These are phyloP conservation scores for Sporothrix sp. DNA, from an alignment of 2,329 filamentous ascomycete species.

Conservation along the genomic window DNA sequence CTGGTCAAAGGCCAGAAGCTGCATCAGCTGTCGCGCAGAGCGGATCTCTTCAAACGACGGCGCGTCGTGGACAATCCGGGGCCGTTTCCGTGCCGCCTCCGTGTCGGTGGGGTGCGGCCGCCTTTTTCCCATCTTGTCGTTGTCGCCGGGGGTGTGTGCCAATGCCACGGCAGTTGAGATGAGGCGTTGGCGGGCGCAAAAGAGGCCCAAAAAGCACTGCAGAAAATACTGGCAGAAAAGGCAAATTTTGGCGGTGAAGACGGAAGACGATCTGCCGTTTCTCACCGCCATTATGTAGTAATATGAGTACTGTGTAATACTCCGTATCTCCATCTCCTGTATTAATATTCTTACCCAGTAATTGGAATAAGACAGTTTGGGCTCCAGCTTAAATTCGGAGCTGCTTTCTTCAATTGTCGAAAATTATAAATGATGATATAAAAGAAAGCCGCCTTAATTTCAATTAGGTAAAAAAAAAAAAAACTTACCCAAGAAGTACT, in stretches of 20 bases:
- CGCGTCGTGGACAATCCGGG: constrained; percentile 46
- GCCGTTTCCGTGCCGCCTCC: constrained; percentile 40
- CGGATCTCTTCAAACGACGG: constrained; percentile 52
- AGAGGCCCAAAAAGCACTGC: constrained; percentile 1
- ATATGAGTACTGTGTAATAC: no score
- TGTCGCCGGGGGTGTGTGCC: not conserved
- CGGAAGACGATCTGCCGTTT: not conserved
- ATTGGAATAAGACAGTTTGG: no score
- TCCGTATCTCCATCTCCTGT: no score
- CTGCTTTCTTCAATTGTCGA: no score
- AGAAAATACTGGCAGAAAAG: not conserved
- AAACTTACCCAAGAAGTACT: no score
- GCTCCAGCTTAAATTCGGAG: no score
- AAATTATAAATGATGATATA: no score
- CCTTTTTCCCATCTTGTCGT: constrained; percentile 35
- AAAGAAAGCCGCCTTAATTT: no score
- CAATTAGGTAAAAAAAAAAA: no score
- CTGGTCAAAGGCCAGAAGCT: constrained; percentile 61
- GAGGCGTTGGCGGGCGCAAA: not conserved
- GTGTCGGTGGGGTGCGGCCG: constrained; percentile 31
- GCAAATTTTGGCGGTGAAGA: constrained; percentile 13
- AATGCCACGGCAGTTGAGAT: not conserved
- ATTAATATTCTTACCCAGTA: no score
- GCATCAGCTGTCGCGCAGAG: constrained; percentile 56
- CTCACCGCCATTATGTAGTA: constrained; percentile 8